Evolutionary conservation across 2,329 filamentous ascomycete genomes (phyloP).

Genomic region (Penicillium polonicum): DNA sequence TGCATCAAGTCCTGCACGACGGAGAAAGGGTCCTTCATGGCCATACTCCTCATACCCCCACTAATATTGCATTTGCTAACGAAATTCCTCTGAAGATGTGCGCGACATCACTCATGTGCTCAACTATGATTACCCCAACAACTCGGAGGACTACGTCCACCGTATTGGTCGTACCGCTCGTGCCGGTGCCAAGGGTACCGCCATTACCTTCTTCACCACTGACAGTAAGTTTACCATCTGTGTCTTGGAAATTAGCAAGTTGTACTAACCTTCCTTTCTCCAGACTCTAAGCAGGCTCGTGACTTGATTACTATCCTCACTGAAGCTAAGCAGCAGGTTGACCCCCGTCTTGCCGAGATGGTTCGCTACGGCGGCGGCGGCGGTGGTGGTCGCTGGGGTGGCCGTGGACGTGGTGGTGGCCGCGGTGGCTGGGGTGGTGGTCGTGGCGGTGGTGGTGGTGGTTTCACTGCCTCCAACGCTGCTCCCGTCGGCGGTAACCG

Average conservation of each 20-base stretch:
- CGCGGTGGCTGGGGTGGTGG: slow-evolving; percentile 59
- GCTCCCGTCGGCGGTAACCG: slow-evolving; percentile 57
- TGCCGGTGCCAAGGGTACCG: slow-evolving; percentile 85
- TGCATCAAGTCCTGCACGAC: slow-evolving; percentile 61
- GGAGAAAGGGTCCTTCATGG: slow-evolving; percentile 52
- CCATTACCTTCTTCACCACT: slow-evolving; percentile 98
- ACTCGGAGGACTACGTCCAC: slow-evolving; percentile 69
- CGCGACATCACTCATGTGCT: slow-evolving; percentile 99
- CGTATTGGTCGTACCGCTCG: slow-evolving; percentile 68
- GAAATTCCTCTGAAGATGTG: slow-evolving; percentile 76
- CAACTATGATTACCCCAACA: slow-evolving; percentile 99
- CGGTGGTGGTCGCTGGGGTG: slow-evolving; percentile 65
- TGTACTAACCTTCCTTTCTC: slow-evolving; percentile 15
- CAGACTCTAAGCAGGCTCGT: slow-evolving; percentile 91
- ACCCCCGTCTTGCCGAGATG: slow-evolving; percentile 95
- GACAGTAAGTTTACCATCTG: slow-evolving; percentile 72
- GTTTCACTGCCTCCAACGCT: slow-evolving; percentile 58
- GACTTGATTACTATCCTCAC: slow-evolving; percentile 89
- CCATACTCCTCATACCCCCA: slow-evolving; percentile 41
- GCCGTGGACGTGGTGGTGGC: slow-evolving; percentile 63
- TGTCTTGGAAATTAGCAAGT: slow-evolving; percentile 4
- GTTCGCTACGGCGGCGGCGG: slow-evolving; percentile 84
- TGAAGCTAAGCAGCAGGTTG: slow-evolving; percentile 97
- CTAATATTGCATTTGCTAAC: slow-evolving; percentile 71
- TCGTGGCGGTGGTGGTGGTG: slow-evolving; percentile 46